Percentiles rank a stretch among this genome's conserved stretches.
Evolutionary conservation across 768 basidiomycete species (phyloP).

Genomic region (Rhodosporidiobolus sp.): DNA sequence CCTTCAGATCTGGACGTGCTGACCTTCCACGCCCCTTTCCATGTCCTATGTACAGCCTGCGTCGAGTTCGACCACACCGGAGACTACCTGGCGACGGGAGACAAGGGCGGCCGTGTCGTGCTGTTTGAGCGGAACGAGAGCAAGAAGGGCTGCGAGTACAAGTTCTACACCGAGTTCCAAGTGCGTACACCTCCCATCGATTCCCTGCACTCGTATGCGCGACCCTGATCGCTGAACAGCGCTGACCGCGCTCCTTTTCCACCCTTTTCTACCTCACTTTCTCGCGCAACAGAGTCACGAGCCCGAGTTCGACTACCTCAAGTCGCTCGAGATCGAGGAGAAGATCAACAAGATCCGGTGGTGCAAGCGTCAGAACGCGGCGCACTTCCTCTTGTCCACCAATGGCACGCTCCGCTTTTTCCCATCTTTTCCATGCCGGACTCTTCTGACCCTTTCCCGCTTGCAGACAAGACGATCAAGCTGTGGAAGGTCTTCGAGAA

Average conservation of each 20-base stretch:
- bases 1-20: background rate
- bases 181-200: too few species aligned
- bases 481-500: constrained; percentile 99
- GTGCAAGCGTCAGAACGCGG: constrained; percentile 96
- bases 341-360: constrained; percentile 99
- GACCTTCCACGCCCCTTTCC: too few species aligned
- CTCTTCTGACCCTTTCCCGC: background rate
- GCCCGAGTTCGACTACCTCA: constrained; percentile 99
- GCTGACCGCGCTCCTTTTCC: too few species aligned
- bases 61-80: constrained; percentile 99
- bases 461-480: constrained; percentile 96
- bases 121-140: constrained; percentile 97
- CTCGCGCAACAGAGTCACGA: constrained; percentile 78
- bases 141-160: constrained; percentile 99
- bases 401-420: constrained; percentile 64
- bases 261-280: too few species aligned
- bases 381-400: constrained; percentile 93
- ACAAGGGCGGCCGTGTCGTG: constrained; percentile 98
- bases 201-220: too few species aligned
- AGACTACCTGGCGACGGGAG: constrained; percentile 97
- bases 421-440: constrained; percentile 2
- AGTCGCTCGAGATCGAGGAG: constrained; percentile 99
- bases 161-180: constrained; percentile 95
- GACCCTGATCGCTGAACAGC: too few species aligned
- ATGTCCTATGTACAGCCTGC: constrained; percentile 55